These are phyloP conservation scores for Nigrograna mackinnonii DNA, from an alignment of 2,329 filamentous ascomycete genomes.

Conservation along the genomic window DNA sequence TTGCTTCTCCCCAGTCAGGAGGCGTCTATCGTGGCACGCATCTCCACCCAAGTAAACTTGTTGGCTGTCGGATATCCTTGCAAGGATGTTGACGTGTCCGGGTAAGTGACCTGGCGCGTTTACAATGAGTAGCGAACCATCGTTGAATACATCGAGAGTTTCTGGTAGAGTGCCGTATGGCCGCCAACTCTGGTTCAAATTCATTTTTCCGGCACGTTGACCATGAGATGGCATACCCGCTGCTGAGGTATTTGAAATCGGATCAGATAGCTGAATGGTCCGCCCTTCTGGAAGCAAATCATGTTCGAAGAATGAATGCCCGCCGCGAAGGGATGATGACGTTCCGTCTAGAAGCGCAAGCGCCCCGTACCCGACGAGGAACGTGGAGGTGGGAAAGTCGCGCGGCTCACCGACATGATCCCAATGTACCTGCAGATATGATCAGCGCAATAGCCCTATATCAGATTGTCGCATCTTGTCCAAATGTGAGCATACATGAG, in stretches of 20 bases:
- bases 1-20: slow-evolving; percentile 56
- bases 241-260: neutral
- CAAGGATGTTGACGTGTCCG: slow-evolving; percentile 58
- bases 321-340: slow-evolving; percentile 22
- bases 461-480: no score
- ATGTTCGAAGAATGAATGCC: slow-evolving; percentile 47
- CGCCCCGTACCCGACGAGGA: slow-evolving; percentile 43
- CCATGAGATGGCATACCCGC: neutral
- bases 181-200: slow-evolving; percentile 43
- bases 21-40: slow-evolving; percentile 56
- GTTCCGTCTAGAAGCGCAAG: slow-evolving; percentile 23
- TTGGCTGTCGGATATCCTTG: slow-evolving; percentile 38
- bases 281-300: slow-evolving; percentile 47
- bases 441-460: neutral
- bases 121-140: slow-evolving; percentile 52
- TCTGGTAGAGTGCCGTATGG: slow-evolving; percentile 48
- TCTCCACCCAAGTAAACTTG: slow-evolving; percentile 58
- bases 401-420: slow-evolving; percentile 47
- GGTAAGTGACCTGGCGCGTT: slow-evolving; percentile 58
- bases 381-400: slow-evolving; percentile 41
- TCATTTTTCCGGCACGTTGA: slow-evolving; percentile 5
- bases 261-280: slow-evolving; percentile 45
- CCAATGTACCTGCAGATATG: slow-evolving; percentile 40
- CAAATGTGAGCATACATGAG: slow-evolving; percentile 45
- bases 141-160: slow-evolving; percentile 53